phyloP scores from a whole-genome alignment of 306 rosid species.

The Lotus japonicus region DNA sequence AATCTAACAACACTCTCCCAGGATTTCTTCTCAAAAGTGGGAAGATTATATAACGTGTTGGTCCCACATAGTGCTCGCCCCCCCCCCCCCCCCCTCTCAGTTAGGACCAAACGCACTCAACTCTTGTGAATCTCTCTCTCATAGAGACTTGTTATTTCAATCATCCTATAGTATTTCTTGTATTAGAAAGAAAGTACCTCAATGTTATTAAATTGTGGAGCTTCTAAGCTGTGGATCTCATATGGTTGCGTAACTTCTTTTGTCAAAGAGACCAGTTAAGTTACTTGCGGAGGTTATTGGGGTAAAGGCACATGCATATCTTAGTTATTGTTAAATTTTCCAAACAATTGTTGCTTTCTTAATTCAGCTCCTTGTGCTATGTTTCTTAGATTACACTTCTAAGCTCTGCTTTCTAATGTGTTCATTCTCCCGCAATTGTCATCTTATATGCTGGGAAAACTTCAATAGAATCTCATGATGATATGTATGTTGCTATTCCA shows the following conservation, averaged over 20 bases:
- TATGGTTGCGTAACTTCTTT: slow-evolving; percentile 12
- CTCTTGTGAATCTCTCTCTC: too few relatives aligned
- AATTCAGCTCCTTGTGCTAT: background rate
- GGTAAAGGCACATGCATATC: slow-evolving; percentile 39
- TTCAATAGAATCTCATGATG: background rate
- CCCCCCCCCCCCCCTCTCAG: too few relatives aligned
- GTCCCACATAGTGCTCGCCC: too few relatives aligned
- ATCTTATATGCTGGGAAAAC: background rate
- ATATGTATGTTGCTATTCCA: background rate
- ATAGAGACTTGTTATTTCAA: background rate
- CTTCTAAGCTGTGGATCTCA: background rate
- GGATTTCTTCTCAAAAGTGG: too few relatives aligned
- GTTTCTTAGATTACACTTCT: slow-evolving; percentile 18
- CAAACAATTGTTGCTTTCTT: slow-evolving; percentile 20
- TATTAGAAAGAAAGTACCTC: slow-evolving; percentile 4
- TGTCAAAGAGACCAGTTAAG: slow-evolving; percentile 30
- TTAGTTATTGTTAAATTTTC: slow-evolving; percentile 25
- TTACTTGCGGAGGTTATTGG: slow-evolving; percentile 39
- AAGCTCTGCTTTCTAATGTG: slow-evolving; percentile 4
- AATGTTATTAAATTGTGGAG: background rate
- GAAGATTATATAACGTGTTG: too few relatives aligned
- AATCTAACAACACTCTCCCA: too few relatives aligned
- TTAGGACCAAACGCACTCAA: too few relatives aligned
- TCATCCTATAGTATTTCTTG: background rate
- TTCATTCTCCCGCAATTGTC: background rate